A percentile compares a stretch with the other conserved stretches of the same genome.
Conservation (phyloP, 1,139 yeast species). For the Kazachstania sp. region DNA sequence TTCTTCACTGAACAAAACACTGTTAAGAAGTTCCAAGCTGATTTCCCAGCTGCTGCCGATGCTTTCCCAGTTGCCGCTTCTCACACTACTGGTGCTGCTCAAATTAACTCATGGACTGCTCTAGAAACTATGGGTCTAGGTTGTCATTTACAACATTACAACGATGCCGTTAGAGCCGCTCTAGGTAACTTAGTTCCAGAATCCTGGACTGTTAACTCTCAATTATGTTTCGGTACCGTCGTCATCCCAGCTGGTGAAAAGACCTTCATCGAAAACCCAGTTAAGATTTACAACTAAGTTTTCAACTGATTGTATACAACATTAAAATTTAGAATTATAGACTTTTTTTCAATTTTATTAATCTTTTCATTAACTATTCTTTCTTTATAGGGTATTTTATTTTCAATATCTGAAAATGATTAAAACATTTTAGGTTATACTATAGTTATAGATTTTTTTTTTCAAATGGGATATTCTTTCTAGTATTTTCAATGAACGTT, state of each 20-base stretch:
- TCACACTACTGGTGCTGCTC: slow-evolving; percentile 37
- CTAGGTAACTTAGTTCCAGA: slow-evolving; percentile 32
- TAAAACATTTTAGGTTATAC: too few species aligned
- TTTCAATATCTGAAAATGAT: too few species aligned
- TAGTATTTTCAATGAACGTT: too few species aligned
- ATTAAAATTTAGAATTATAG: too few species aligned
- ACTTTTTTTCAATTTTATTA: too few species aligned
- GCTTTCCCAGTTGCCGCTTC: slow-evolving; percentile 35
- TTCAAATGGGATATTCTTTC: too few species aligned
- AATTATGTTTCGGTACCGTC: slow-evolving; percentile 35
- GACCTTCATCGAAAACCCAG: slow-evolving; percentile 13
- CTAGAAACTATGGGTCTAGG: slow-evolving; percentile 35
- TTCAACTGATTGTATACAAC: too few species aligned
- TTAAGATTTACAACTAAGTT: slow-evolving; percentile 9
- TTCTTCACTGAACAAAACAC: slow-evolving; percentile 35
- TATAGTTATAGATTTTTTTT: too few species aligned
- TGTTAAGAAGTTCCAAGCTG: slow-evolving; percentile 30
- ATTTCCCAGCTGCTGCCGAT: slow-evolving; percentile 32
- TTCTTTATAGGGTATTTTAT: too few species aligned
- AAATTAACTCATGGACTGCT: slow-evolving; percentile 36
- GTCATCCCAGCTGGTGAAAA: slow-evolving; percentile 10
- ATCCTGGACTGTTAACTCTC: slow-evolving; percentile 35
- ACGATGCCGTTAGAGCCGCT: slow-evolving; percentile 32
- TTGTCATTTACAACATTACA: slow-evolving; percentile 40
- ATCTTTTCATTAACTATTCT: too few species aligned